Evolutionary conservation across 495 filamentous ascomycete species (phyloP), one percentile per base, ranked within the genome.

Genomic region (Annulohypoxylon bovei): DNA sequence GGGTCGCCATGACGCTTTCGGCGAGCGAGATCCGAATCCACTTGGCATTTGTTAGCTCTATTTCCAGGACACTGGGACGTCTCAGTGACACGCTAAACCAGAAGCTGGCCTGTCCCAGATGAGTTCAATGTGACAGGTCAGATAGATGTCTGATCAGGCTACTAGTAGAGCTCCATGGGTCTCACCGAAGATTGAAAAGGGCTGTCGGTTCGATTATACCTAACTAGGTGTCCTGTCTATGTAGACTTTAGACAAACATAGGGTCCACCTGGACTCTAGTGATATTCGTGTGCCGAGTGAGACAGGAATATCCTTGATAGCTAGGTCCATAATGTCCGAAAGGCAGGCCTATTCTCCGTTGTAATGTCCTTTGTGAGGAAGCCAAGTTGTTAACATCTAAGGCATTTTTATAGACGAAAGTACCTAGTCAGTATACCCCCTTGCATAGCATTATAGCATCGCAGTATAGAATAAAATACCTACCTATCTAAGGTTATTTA

Each of bases 11-110:
- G 57, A 54, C 23, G 33, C 20, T 40, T 56, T 57, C 65, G 61
- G 65, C 70, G 65, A 65, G 7, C 59, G 27, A 65, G 70, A 68
- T 68, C 70, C 65, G 70, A 72, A 65, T 20, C 60, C 61, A 47
- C 70, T 68, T 68, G 61, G 70, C 70, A 53, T 56, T 54, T 39
- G 46, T 65, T 65, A 65, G 65, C 70, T 65, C 53, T 72, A 58
- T 72, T 68, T 68, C 70, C 70, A 68, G 70, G 65, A 72, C 61
- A 65, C 59, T 65, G 70, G 70, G 70, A 68, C 65, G 65, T 72
- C 65, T 68, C 70, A 65, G 55, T 44, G 61, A 40, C 32, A 72
- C 65, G 70, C 70, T 72, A 72, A 50, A 44, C 61, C 49, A 42
- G 16, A 68, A 65, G 62, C 27, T 53, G 61, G 20, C 49, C 32